These are phyloP conservation scores for Mycena galericulata DNA, from an alignment of 768 basidiomycete species.

Conservation along the genomic window DNA sequence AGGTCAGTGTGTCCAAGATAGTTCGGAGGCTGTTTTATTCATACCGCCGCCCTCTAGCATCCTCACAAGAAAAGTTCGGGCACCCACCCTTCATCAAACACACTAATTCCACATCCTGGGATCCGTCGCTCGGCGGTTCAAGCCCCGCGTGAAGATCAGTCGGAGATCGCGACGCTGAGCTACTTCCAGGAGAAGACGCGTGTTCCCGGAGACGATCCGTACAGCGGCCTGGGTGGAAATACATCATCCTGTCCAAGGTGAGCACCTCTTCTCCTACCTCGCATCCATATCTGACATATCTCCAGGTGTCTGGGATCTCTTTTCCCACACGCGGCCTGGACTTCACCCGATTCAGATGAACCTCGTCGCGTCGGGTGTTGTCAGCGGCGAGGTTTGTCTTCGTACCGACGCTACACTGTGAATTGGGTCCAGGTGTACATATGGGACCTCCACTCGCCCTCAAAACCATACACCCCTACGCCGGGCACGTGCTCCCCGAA, in stretches of 20 bases:
- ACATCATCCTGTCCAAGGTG: too few species aligned
- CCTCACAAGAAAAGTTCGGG: too few species aligned
- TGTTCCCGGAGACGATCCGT: constrained; percentile 93
- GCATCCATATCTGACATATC: constrained; percentile 85
- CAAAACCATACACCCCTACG: constrained; percentile 87
- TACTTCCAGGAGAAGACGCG: too few species aligned
- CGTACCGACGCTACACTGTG: not conserved
- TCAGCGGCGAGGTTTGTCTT: constrained; percentile 83
- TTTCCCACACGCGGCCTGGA: constrained; percentile 94
- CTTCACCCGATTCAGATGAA: constrained; percentile 90
- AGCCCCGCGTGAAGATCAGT: too few species aligned
- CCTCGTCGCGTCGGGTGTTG: constrained; percentile 90
- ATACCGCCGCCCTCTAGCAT: too few species aligned
- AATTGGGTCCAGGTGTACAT: constrained; percentile 81
- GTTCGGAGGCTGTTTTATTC: too few species aligned
- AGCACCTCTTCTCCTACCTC: constrained; percentile 98
- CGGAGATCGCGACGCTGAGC: too few species aligned
- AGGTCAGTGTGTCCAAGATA: too few species aligned
- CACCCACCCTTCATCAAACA: too few species aligned
- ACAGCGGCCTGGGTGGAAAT: constrained; percentile 90
- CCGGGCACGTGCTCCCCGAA: constrained; percentile 85
- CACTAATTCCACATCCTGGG: too few species aligned
- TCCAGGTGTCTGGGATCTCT: too few species aligned
- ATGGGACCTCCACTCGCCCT: constrained; percentile 94
- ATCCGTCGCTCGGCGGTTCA: too few species aligned